Evolutionary conservation across 805 yeast species (phyloP).

Genomic region (Candida patagonica): DNA sequence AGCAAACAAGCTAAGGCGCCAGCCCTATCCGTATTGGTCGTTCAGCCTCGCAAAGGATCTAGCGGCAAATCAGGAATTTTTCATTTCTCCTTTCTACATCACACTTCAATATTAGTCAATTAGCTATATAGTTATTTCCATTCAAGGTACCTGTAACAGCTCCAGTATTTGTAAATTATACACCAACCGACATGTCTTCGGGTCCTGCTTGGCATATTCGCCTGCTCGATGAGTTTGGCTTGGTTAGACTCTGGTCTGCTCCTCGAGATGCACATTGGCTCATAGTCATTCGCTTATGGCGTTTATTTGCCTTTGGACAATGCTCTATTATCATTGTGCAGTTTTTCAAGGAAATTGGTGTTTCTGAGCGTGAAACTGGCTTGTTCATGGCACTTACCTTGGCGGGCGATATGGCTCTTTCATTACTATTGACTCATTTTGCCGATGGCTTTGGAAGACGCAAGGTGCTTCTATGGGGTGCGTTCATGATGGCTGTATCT

Average conservation of each 20-base stretch:
- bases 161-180: too few relatives aligned
- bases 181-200: too few relatives aligned
- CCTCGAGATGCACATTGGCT: conserved; percentile 27
- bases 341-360: conserved; percentile 35
- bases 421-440: conserved; percentile 36
- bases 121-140: too few relatives aligned
- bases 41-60: too few relatives aligned
- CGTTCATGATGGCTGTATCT: conserved; percentile 35
- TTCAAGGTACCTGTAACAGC: too few relatives aligned
- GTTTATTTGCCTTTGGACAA: conserved; percentile 32
- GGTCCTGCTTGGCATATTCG: too few relatives aligned
- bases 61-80: too few relatives aligned
- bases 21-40: too few relatives aligned
- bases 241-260: conserved; percentile 9
- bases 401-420: conserved; percentile 43
- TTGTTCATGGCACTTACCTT: conserved; percentile 40
- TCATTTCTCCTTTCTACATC: too few relatives aligned
- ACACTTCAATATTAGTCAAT: too few relatives aligned
- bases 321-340: conserved; percentile 34
- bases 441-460: conserved; percentile 43
- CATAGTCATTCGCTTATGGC: conserved; percentile 25
- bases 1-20: too few relatives aligned
- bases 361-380: conserved; percentile 39
- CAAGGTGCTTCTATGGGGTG: conserved; percentile 32
- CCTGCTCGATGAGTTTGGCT: conserved; percentile 3